Base-by-base conservation (phyloP, 345 rosid genomes). In the Murraya paniculata region DNA sequence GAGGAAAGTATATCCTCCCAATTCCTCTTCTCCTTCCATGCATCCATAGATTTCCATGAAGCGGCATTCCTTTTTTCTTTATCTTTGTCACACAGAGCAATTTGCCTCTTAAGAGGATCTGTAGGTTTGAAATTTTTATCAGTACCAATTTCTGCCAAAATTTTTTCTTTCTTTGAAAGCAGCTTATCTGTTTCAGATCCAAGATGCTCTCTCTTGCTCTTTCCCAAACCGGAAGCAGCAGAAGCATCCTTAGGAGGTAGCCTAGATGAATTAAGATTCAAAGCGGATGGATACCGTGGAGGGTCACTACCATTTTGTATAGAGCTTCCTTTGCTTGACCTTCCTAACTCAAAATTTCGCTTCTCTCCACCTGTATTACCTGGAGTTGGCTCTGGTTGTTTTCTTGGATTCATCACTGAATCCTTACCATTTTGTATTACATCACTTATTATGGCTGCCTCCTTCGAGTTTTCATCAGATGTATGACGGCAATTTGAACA, bases 11-110 rank as follows among this genome's bases (percentile, higher is more conserved):
- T 86, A 65, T 89, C 96, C 80, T 87, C 92, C 96, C 92, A 91
- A 59, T 90, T 90, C 79, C 96, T 89, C 85, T 87, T 91, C 84
- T 91, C 93, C 83, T 87, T 91, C 96, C 96, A 90, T 39, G 92
- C 96, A 86, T 91, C 88, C 91, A 91, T 84, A 74, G 89, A 85
- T 81, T 87, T 90, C 91, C 88, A 75, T 78, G 92, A 73, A 82
- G 82, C 74, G 31, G 80, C 68, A 81, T 84, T 85, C 81, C 86
- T 90, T 83, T 75, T 91, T 61, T 87, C 93, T 83, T 74, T 89
- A 68, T 91, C 95, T 70, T 83, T 91, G 68, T 87, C 92, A 30
- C 80, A 27, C 38, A 75, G 59, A 69, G 84, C 81, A 81, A 75
- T 61, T 55, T 80, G 90, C 81, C 81, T 86, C 83, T 82, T 85